Percentiles rank a stretch among this genome's conserved stretches.
Evolutionary conservation across 2,329 filamentous ascomycete species (phyloP).

Genomic region (Falciphora oryzae): DNA sequence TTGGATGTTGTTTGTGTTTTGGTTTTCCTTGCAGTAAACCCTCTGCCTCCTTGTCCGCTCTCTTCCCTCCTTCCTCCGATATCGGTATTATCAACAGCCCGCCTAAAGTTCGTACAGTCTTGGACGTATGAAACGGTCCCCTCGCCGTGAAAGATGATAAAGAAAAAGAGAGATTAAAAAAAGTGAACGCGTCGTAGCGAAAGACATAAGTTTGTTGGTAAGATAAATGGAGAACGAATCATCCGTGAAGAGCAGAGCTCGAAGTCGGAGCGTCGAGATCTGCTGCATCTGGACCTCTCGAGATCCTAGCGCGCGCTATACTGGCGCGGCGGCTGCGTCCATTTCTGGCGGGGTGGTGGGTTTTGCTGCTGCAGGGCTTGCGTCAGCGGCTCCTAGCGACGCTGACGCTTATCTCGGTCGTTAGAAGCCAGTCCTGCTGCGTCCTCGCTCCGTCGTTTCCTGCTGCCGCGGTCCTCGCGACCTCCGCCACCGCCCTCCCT

Average conservation of each 20-base stretch:
- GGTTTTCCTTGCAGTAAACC: neutral
- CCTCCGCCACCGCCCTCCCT: conserved; percentile 26
- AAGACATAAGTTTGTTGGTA: neutral
- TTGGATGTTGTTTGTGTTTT: neutral
- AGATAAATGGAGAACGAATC: neutral
- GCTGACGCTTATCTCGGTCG: conserved; percentile 49
- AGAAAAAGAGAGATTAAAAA: neutral
- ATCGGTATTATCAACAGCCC: neutral
- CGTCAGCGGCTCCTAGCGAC: conserved; percentile 33
- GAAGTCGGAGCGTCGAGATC: neutral
- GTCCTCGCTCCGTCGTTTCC: conserved; percentile 45
- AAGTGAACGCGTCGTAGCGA: neutral
- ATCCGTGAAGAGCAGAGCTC: neutral
- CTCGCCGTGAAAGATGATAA: neutral
- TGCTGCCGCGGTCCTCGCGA: conserved; percentile 31
- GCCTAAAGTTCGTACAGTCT: neutral
- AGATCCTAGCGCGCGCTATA: neutral
- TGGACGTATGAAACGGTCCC: neutral
- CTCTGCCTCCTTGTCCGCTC: neutral
- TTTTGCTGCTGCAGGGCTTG: neutral
- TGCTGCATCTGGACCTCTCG: neutral
- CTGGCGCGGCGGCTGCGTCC: neutral
- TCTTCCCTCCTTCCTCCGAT: neutral
- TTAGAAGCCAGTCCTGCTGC: conserved; percentile 37
- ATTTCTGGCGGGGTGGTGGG: neutral